phyloP scores from a whole-genome alignment of 768 basidiomycete genomes.

The Chalciporus pseudorubinellus region DNA sequence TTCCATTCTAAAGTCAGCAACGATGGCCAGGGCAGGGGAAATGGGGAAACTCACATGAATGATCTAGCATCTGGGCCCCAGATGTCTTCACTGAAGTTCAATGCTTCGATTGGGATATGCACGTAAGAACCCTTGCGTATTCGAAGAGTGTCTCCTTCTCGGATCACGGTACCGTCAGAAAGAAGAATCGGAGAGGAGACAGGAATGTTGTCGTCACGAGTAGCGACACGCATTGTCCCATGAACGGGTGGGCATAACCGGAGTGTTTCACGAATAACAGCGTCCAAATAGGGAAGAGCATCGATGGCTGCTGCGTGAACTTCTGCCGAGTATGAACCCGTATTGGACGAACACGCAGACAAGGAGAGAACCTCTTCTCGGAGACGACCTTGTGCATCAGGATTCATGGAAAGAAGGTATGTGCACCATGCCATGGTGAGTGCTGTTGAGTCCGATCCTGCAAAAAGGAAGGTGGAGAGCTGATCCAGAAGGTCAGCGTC shows the following conservation, averaged over 20 bases:
- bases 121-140: constrained; percentile 43
- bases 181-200: constrained; percentile 44
- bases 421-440: constrained; percentile 59
- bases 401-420: constrained; percentile 52
- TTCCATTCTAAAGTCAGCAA: not conserved
- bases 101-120: constrained; percentile 40
- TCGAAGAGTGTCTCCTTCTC: constrained; percentile 35
- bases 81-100: constrained; percentile 1
- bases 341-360: constrained; percentile 16
- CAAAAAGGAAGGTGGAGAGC: constrained; percentile 63
- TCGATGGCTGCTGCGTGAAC: constrained; percentile 32
- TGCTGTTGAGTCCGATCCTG: constrained; percentile 60
- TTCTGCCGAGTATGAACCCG: constrained; percentile 21
- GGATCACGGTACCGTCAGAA: constrained; percentile 37
- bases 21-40: not conserved
- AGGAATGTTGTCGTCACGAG: constrained; percentile 52
- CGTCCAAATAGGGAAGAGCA: constrained; percentile 51
- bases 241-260: constrained; percentile 57
- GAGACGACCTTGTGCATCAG: constrained; percentile 52
- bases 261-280: constrained; percentile 55
- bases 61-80: not conserved
- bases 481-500: constrained; percentile 63
- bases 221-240: constrained; percentile 56
- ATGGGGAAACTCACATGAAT: not conserved
- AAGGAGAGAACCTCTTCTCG: constrained; percentile 45